These are phyloP conservation scores for Kuraishia capsulata DNA, from an alignment of 805 yeast genomes.

Conservation along the genomic window DNA sequence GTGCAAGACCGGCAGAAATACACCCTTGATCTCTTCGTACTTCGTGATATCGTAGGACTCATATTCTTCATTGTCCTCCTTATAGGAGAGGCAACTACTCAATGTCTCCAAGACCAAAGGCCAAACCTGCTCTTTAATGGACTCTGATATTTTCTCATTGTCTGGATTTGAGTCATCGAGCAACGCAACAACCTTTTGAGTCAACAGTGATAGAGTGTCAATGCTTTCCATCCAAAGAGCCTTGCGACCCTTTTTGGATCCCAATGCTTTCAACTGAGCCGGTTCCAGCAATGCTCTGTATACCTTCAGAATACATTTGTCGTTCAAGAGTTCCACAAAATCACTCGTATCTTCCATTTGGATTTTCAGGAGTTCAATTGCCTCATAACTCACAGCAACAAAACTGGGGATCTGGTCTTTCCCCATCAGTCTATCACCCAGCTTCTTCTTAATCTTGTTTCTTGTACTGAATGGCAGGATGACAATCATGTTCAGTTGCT, in stretches of 20 bases:
- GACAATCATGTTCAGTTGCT: slow-evolving; percentile 44
- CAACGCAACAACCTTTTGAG: slow-evolving; percentile 20
- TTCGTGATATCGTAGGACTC: slow-evolving; percentile 38
- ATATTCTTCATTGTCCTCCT: slow-evolving; percentile 10
- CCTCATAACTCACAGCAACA: slow-evolving; percentile 43
- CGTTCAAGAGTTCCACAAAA: slow-evolving; percentile 28
- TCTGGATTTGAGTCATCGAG: slow-evolving; percentile 5
- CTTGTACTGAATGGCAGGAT: slow-evolving; percentile 56
- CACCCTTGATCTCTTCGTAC: slow-evolving; percentile 29
- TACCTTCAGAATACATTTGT: slow-evolving; percentile 35
- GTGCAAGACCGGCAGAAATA: slow-evolving; percentile 31
- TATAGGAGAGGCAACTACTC: slow-evolving; percentile 28
- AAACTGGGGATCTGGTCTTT: slow-evolving; percentile 48
- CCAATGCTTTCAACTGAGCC: not conserved
- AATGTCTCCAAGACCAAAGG: slow-evolving; percentile 29
- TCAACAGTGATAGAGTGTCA: slow-evolving; percentile 26
- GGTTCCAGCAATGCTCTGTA: slow-evolving; percentile 44
- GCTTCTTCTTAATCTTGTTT: slow-evolving; percentile 44
- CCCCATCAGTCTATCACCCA: slow-evolving; percentile 27
- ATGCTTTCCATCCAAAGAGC: slow-evolving; percentile 52
- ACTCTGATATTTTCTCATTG: slow-evolving; percentile 6
- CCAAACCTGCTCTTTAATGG: slow-evolving; percentile 24
- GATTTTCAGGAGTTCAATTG: slow-evolving; percentile 30
- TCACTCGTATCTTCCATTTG: slow-evolving; percentile 24
- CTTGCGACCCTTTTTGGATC: not conserved